Evolutionary conservation across 176 grass and related monocot species (phyloP).

Genomic region (Tuctoria greenei): DNA sequence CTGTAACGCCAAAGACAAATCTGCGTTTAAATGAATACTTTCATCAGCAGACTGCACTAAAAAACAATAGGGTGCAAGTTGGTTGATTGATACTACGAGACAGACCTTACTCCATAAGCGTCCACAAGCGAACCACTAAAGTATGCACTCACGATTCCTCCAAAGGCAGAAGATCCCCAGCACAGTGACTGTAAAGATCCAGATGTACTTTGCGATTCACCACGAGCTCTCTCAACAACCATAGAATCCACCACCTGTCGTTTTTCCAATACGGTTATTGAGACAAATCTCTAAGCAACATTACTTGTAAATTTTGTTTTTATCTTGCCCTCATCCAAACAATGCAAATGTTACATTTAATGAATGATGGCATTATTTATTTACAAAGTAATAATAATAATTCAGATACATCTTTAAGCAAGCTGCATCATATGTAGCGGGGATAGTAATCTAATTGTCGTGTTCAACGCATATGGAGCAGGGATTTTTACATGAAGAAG

Average conservation of each 20-base stretch:
- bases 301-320: neutral
- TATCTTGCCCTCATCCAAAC: neutral
- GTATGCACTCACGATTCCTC: constrained; percentile 96
- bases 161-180: constrained; percentile 98
- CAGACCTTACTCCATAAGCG: constrained; percentile 93
- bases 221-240: constrained; percentile 98
- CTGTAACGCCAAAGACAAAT: constrained; percentile 98
- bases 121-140: constrained; percentile 96
- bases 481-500: constrained; percentile 6
- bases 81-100: constrained; percentile 22
- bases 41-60: constrained; percentile 41
- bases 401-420: constrained; percentile 27
- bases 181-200: constrained; percentile 97
- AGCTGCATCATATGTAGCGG: constrained; percentile 10
- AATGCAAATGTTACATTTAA: neutral
- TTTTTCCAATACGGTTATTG: constrained; percentile 31
- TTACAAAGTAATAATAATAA: neutral
- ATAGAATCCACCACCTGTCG: constrained; percentile 96
- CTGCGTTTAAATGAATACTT: constrained; percentile 51
- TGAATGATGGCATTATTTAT: neutral
- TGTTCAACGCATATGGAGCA: neutral
- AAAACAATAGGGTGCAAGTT: constrained; percentile 2
- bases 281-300: constrained; percentile 37
- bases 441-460: constrained; percentile 11
- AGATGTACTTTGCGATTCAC: constrained; percentile 96